Conservation (phyloP, 1,139 yeast species). For the Chernovozyma aurita region DNA sequence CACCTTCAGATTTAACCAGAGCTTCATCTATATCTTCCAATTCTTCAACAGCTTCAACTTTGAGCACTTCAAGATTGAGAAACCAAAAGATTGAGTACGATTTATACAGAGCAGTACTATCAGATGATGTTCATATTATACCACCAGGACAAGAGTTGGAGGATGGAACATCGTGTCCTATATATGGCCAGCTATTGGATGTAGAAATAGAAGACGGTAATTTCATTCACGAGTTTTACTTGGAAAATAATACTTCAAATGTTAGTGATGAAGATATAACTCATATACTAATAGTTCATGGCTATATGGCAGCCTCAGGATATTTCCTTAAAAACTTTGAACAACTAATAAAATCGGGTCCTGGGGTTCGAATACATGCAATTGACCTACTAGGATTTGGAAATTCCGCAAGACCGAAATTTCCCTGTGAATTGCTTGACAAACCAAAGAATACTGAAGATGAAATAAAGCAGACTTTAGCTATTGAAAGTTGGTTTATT, state of each 20-base stretch:
- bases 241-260: constrained; percentile 19
- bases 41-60: constrained; percentile 5
- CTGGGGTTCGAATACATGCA: constrained; percentile 30
- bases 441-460: constrained; percentile 19
- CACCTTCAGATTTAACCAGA: constrained; percentile 21
- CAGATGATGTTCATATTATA: constrained; percentile 25
- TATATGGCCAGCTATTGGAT: constrained; percentile 26
- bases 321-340: constrained; percentile 40
- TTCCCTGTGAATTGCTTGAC: constrained; percentile 27
- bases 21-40: constrained; percentile 13
- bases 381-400: constrained; percentile 46
- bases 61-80: constrained; percentile 17
- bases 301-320: constrained; percentile 47
- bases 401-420: constrained; percentile 38
- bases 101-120: constrained; percentile 29
- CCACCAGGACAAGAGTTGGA: constrained; percentile 1
- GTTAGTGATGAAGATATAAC: constrained; percentile 11
- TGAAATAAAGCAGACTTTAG: constrained; percentile 29
- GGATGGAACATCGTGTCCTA: background rate
- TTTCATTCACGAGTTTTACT: constrained; percentile 35
- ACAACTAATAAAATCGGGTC: constrained; percentile 25
- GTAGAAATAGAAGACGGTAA: constrained; percentile 25
- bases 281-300: constrained; percentile 37
- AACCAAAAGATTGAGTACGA: constrained; percentile 32
- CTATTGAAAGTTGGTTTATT: constrained; percentile 41